These are phyloP conservation scores for Tetracentron sinense DNA, from an alignment of 164 flowering plant species.

Conservation along the genomic window DNA sequence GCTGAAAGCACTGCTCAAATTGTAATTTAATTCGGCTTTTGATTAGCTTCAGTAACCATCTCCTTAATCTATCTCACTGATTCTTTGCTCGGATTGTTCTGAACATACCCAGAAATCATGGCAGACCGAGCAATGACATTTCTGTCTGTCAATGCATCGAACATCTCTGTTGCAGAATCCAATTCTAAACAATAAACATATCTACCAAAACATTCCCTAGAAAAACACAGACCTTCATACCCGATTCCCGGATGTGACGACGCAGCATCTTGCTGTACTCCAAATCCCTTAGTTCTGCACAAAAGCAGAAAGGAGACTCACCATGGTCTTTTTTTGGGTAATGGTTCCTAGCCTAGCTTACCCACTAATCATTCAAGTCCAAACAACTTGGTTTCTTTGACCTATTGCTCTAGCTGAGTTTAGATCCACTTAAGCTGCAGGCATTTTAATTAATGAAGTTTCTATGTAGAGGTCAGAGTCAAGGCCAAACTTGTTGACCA, in stretches of 20 bases:
- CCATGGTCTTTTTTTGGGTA: conserved; percentile 8
- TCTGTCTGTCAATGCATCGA: conserved; percentile 4
- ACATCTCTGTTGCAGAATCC: conserved; percentile 3
- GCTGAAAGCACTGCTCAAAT: conserved; percentile 14
- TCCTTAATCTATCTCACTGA: conserved; percentile 3
- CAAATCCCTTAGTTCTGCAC: conserved; percentile 11
- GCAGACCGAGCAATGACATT: conserved; percentile 13
- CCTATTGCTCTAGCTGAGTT: conserved; percentile 10
- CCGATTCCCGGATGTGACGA: not conserved
- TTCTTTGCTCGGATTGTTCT: not conserved
- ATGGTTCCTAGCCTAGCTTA: not conserved
- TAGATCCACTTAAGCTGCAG: conserved; percentile 15
- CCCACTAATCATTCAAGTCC: conserved; percentile 11
- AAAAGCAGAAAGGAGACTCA: conserved; percentile 9
- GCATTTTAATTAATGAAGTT: conserved; percentile 7
- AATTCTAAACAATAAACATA: conserved; percentile 9
- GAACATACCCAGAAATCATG: conserved; percentile 9
- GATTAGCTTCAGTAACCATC: not conserved
- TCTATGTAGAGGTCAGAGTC: conserved; percentile 4
- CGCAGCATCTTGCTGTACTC: conserved; percentile 13
- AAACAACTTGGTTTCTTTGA: conserved; percentile 12
- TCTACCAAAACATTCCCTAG: conserved; percentile 12
- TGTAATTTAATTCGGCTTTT: conserved; percentile 11
- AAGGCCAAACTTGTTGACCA: conserved; percentile 6
- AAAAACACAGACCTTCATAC: conserved; percentile 4